Conservation (phyloP, 1,284 basidiomycete species). For the Boletus albobrunnescens region DNA sequence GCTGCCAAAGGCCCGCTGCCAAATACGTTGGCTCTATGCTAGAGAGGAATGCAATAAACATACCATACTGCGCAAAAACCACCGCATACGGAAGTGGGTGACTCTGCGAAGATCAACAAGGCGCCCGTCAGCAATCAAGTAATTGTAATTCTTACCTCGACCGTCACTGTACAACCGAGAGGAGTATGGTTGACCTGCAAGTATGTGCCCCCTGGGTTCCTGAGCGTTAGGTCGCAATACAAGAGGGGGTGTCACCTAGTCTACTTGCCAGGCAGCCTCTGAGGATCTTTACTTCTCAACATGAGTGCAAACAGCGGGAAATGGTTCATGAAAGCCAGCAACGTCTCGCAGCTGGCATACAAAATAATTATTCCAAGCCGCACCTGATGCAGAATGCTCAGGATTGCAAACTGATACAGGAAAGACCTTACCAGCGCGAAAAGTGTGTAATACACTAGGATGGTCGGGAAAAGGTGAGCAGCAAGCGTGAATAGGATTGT, state of each 20-base stretch:
- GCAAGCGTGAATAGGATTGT: constrained; percentile 93
- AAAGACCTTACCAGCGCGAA: constrained; percentile 65
- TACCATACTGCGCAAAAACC: constrained; percentile 40
- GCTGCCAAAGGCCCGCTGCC: constrained; percentile 31
- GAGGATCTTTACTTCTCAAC: constrained; percentile 82
- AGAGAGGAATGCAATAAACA: constrained; percentile 12
- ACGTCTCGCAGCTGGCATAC: constrained; percentile 60
- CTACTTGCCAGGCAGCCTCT: constrained; percentile 69
- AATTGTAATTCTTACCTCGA: constrained; percentile 19
- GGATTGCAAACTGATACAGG: neutral
- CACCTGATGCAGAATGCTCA: constrained; percentile 41
- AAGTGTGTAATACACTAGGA: constrained; percentile 79
- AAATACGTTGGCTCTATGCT: constrained; percentile 1
- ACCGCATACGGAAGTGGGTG: constrained; percentile 35
- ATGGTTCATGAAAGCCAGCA: constrained; percentile 78
- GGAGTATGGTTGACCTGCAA: constrained; percentile 21
- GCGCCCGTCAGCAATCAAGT: neutral
- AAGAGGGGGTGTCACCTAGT: neutral
- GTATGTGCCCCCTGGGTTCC: constrained; percentile 34
- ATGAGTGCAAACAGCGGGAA: constrained; percentile 89
- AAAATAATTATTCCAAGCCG: constrained; percentile 57
- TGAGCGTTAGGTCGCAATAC: neutral
- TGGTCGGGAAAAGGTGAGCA: constrained; percentile 88
- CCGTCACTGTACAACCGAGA: constrained; percentile 16
- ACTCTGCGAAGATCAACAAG: constrained; percentile 29